Evolutionary conservation across 2,329 filamentous ascomycete genomes (phyloP).

Genomic region (Aspergillus intermedius): DNA sequence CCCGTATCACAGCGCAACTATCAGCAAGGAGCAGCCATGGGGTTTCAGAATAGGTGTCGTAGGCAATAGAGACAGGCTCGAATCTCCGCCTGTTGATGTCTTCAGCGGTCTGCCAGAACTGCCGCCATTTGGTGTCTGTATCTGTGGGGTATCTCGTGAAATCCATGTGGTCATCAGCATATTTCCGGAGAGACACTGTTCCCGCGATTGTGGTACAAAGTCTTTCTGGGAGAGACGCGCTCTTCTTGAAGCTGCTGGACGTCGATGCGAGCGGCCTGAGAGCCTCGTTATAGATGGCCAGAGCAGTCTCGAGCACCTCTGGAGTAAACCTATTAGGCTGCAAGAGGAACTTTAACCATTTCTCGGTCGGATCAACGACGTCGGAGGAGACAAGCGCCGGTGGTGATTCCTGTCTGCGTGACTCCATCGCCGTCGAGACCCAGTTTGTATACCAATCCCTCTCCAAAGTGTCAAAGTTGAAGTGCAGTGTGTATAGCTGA

Average conservation of each 20-base stretch:
- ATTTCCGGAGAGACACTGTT: slow-evolving; percentile 59
- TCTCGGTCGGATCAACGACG: slow-evolving; percentile 65
- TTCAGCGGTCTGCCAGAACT: slow-evolving; percentile 77
- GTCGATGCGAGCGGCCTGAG: slow-evolving; percentile 34
- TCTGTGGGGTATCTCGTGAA: slow-evolving; percentile 68
- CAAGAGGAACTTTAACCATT: slow-evolving; percentile 80
- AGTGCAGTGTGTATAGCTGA: slow-evolving; percentile 65
- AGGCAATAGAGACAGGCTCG: slow-evolving; percentile 70
- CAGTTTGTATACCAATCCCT: slow-evolving; percentile 62
- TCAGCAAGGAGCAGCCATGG: slow-evolving; percentile 83
- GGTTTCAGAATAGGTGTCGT: slow-evolving; percentile 64
- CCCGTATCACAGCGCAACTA: slow-evolving; percentile 68
- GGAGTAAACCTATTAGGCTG: slow-evolving; percentile 74
- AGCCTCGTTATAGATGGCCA: slow-evolving; percentile 71
- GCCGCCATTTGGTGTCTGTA: slow-evolving; percentile 77
- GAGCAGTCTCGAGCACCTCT: slow-evolving; percentile 73
- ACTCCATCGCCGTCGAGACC: slow-evolving; percentile 61
- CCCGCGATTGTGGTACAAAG: slow-evolving; percentile 66
- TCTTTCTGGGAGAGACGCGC: slow-evolving; percentile 63
- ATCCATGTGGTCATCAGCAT: slow-evolving; percentile 60
- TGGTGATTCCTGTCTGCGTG: slow-evolving; percentile 45
- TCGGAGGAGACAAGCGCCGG: slow-evolving; percentile 58
- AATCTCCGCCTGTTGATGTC: slow-evolving; percentile 82
- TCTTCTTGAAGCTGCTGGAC: slow-evolving; percentile 39
- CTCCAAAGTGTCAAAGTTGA: slow-evolving; percentile 59